A percentile compares a stretch with the other conserved stretches of the same genome.
These are phyloP conservation scores for Pleurotus tuber-regium DNA, from an alignment of 768 basidiomycete species.

Conservation along the genomic window DNA sequence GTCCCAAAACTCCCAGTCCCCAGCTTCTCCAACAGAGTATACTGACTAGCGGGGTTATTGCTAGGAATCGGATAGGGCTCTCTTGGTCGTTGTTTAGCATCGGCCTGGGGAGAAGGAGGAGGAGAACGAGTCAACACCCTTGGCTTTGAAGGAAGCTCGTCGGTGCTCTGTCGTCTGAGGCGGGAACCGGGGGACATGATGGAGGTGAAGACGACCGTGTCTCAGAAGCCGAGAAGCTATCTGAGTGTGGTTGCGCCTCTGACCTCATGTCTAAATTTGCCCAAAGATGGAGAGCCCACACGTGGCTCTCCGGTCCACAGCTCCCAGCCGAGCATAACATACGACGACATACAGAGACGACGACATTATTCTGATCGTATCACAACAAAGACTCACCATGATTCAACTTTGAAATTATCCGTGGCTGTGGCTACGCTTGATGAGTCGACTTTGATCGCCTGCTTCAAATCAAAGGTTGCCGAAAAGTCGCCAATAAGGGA, in stretches of 20 bases:
- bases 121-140: constrained; percentile 43
- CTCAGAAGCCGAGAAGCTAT: constrained; percentile 13
- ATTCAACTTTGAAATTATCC: not conserved
- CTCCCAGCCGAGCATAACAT: not conserved
- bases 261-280: constrained; percentile 19
- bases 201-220: constrained; percentile 18
- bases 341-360: no score
- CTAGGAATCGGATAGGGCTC: constrained; percentile 71
- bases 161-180: constrained; percentile 41
- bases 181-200: constrained; percentile 48
- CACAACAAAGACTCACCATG: constrained; percentile 3
- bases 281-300: constrained; percentile 15
- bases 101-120: constrained; percentile 47
- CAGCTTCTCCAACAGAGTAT: constrained; percentile 92
- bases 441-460: constrained; percentile 1
- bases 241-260: no score
- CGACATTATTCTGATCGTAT: no score
- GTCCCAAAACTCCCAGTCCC: constrained; percentile 96
- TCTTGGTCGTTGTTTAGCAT: constrained; percentile 37
- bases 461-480: no score
- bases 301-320: constrained; percentile 10
- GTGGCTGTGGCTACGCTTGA: not conserved
- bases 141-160: constrained; percentile 37
- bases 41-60: constrained; percentile 85
- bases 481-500: no score